Base-by-base conservation (phyloP, 768 basidiomycete genomes). In the Suillus discolor region DNA sequence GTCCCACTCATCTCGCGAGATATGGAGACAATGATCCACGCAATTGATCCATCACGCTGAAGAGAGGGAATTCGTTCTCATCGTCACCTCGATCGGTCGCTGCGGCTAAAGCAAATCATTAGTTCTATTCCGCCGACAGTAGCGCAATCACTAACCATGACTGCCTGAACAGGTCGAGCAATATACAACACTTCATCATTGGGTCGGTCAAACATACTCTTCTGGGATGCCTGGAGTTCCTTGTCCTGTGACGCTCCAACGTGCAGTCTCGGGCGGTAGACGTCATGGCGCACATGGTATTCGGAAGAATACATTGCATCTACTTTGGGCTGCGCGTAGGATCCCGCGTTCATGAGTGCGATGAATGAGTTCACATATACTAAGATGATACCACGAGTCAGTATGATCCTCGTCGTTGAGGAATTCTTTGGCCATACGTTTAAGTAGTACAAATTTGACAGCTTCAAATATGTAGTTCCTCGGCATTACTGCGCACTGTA, bases 401-500 rank as follows among this genome's bases (percentile, higher is more conserved):
- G 54, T 2, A 55, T 11, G 18, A 36, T 55, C 34, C 20, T 36
- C 3, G 13, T 15, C 3, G 39, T 15, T 3, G 18, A 20, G 6
- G 20, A 34, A n/a, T 20, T 15, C 20, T 13, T 55, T 36, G 1
- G 20, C 11, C 61, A 38, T 45, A 62, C 61, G 13, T 36, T 34
- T 62, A 16, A 20, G 31, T 7, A n/a, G 3, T 18, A 62, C 16
- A 45, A 62, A 36, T 49, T 49, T 45, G 15, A 51, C 6, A 8
- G 23, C 61, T 34, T 12, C 13, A 9, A n/a, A 62, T 16, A 62
- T n/a, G 15, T 13, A 13, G 45, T 51, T 62, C 23, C 8, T 7
- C 16, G 61, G 61, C 44, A 62, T 51, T 20, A 18, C 61, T 62
- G 45, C 45, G 31, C 45, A n/a, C 61, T 62, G 31, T 13, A 34